phyloP scores from a whole-genome alignment of 2,329 filamentous ascomycete species.

The Juglanconis oblonga region DNA sequence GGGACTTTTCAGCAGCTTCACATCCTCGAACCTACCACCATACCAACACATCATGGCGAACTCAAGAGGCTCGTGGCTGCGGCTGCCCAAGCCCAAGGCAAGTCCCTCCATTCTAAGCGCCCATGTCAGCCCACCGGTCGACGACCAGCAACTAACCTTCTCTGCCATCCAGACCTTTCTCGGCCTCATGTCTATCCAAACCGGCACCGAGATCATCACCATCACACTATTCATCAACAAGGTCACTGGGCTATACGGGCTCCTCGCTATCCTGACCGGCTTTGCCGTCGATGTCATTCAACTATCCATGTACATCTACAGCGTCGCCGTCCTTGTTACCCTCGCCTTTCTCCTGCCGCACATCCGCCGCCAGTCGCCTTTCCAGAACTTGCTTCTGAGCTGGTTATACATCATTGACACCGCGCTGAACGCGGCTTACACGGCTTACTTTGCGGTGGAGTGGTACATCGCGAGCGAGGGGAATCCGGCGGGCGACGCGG shows the following conservation, averaged over 20 bases:
- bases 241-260: conserved; percentile 83
- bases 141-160: background rate
- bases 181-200: conserved; percentile 80
- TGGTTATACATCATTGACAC: conserved; percentile 86
- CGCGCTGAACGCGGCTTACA: conserved; percentile 77
- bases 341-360: conserved; percentile 72
- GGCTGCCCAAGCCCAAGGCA: conserved; percentile 18
- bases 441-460: conserved; percentile 73
- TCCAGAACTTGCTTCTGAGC: conserved; percentile 77
- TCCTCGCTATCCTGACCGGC: conserved; percentile 85
- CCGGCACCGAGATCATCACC: conserved; percentile 80
- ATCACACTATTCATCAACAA: conserved; percentile 88
- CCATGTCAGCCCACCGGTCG: background rate
- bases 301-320: conserved; percentile 90
- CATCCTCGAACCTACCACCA: background rate
- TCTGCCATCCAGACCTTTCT: conserved; percentile 66
- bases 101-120: background rate
- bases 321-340: conserved; percentile 65
- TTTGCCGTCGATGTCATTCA: conserved; percentile 79
- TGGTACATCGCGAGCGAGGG: conserved; percentile 71
- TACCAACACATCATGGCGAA: conserved; percentile 4
- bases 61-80: conserved; percentile 5
- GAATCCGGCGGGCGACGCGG: conserved; percentile 20
- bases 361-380: conserved; percentile 73
- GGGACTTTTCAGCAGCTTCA: background rate